Percentiles rank a stretch among this genome's conserved stretches.
These are phyloP conservation scores for Ilex asprella DNA, from an alignment of 257 asterid genomes.

Conservation along the genomic window DNA sequence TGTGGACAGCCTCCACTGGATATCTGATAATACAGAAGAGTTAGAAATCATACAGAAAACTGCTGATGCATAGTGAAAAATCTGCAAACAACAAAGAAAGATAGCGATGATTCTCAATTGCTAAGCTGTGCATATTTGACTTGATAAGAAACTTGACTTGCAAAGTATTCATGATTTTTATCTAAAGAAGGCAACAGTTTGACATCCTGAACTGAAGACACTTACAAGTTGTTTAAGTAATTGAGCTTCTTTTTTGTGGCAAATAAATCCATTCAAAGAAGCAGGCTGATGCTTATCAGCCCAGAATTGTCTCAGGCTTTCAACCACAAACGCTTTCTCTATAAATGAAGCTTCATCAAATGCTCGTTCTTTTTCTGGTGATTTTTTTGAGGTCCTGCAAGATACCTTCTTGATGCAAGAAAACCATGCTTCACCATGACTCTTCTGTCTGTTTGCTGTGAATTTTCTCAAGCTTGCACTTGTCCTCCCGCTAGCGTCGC, in stretches of 20 bases:
- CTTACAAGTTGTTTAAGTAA: constrained; percentile 65
- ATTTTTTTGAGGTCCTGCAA: constrained; percentile 43
- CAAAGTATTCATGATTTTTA: background rate
- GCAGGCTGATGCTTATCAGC: constrained; percentile 73
- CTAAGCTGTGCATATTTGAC: background rate
- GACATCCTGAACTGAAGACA: constrained; percentile 5
- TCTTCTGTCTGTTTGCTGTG: constrained; percentile 42
- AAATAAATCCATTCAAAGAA: constrained; percentile 50
- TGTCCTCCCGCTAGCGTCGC: constrained; percentile 51
- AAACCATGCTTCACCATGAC: constrained; percentile 53
- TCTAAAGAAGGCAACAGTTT: background rate
- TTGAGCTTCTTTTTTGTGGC: constrained; percentile 72
- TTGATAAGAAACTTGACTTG: background rate
- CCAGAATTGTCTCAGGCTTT: constrained; percentile 72
- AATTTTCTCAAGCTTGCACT: constrained; percentile 46
- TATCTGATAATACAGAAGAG: constrained; percentile 28
- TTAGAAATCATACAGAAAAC: background rate
- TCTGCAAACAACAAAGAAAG: background rate
- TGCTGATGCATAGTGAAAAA: background rate
- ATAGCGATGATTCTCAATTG: background rate
- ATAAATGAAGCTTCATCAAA: constrained; percentile 64
- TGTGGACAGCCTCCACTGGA: constrained; percentile 46
- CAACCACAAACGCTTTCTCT: constrained; percentile 58
- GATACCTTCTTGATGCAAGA: constrained; percentile 67
- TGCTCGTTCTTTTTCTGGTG: constrained; percentile 50